These are phyloP conservation scores for Cyclostephanos invisitatus DNA, from an alignment of 108 stramenopile genomes.

Conservation along the genomic window DNA sequence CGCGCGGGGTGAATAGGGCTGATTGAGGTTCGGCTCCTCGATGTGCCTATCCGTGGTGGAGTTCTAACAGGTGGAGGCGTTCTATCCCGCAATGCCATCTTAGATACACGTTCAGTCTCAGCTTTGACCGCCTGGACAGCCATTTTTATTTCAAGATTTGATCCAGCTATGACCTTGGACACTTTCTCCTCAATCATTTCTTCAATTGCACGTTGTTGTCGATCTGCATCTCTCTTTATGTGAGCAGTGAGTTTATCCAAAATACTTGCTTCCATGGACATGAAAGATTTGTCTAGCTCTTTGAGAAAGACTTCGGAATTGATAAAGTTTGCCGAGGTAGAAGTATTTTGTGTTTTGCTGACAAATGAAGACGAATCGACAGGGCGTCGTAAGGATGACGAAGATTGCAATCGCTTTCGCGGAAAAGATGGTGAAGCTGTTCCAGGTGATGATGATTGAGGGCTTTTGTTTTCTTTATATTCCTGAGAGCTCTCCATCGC, in stretches of 20 bases:
- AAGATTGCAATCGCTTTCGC: constrained; percentile 1
- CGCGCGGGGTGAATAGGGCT: constrained; percentile 14
- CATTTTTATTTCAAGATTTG: constrained; percentile 26
- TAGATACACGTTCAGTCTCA: constrained; percentile 17
- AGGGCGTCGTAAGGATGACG: background rate
- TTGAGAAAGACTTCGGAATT: constrained; percentile 5
- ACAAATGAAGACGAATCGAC: constrained; percentile 3
- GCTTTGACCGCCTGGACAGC: constrained; percentile 33
- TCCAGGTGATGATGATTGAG: background rate
- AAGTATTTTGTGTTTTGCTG: constrained; percentile 2
- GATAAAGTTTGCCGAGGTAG: background rate
- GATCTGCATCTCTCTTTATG: constrained; percentile 13
- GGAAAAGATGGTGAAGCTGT: background rate
- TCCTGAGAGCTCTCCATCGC: background rate
- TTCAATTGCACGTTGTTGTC: constrained; percentile 24
- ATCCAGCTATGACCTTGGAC: constrained; percentile 23
- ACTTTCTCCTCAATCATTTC: constrained; percentile 35
- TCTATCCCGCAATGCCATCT: constrained; percentile 3
- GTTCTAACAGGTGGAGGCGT: constrained; percentile 1
- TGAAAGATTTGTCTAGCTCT: constrained; percentile 18
- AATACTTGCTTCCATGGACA: constrained; percentile 31
- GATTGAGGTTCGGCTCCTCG: background rate
- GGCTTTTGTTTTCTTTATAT: constrained; percentile 8
- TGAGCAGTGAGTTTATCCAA: constrained; percentile 20
- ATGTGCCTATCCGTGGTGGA: background rate